These are phyloP conservation scores for Calonectria pteridis DNA, from an alignment of 2,329 filamentous ascomycete species.

Conservation along the genomic window DNA sequence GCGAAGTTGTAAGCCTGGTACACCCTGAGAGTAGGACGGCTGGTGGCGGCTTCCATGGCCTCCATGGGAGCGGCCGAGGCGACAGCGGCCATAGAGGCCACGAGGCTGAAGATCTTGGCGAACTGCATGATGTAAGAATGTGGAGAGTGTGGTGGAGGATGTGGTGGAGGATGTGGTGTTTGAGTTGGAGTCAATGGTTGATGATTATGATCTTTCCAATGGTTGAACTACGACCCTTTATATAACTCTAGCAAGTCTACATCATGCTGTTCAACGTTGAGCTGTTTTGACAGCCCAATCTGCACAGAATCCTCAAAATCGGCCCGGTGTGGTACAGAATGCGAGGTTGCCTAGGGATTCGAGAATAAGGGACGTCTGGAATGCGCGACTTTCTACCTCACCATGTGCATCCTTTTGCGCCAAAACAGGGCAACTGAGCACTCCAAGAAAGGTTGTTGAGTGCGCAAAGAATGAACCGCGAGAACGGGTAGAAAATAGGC, in stretches of 20 bases:
- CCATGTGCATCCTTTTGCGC: too few relatives aligned
- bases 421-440: conserved; percentile 1
- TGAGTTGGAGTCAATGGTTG: background rate
- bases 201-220: background rate
- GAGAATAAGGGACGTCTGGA: background rate
- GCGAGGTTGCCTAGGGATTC: background rate
- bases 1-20: background rate
- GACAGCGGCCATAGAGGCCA: background rate
- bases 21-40: background rate
- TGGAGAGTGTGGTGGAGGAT: background rate
- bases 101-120: background rate
- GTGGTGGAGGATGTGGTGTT: background rate
- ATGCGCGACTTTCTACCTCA: background rate
- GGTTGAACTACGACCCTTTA: background rate
- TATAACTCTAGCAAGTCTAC: background rate
- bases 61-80: background rate
- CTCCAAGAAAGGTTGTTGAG: background rate
- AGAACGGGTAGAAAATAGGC: background rate
- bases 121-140: background rate
- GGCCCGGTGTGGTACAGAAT: background rate
- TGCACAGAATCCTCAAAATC: background rate
- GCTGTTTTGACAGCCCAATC: background rate
- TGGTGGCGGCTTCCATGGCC: background rate
- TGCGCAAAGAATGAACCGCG: background rate
- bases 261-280: background rate